A percentile compares a stretch with the other conserved stretches of the same genome.
phyloP scores from a whole-genome alignment of 345 rosid genomes.

The Cardamine resedifolia region DNA sequence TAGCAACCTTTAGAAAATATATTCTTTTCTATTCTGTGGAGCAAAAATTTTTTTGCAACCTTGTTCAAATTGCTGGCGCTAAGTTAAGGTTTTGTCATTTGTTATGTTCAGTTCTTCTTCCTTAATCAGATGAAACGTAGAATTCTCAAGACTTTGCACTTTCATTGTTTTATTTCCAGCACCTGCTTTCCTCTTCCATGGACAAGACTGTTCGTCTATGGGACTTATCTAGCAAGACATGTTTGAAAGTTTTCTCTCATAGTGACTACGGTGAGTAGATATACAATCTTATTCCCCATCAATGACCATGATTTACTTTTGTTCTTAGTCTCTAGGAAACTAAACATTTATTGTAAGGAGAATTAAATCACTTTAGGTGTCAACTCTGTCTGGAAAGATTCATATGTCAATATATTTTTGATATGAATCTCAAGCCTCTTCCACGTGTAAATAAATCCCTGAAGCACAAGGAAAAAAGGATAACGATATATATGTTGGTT shows the following conservation, averaged over 20 bases:
- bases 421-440: constrained; percentile 6
- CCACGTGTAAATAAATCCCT: neutral
- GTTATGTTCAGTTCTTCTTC: constrained; percentile 2
- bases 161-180: constrained; percentile 48
- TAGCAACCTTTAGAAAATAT: neutral
- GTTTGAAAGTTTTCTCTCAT: constrained; percentile 89
- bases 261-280: constrained; percentile 78
- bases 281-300: constrained; percentile 1
- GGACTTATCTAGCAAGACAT: constrained; percentile 80
- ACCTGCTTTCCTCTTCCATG: constrained; percentile 93
- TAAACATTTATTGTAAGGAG: neutral
- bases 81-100: neutral
- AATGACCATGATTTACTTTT: neutral
- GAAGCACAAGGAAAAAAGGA: neutral
- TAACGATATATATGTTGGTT: neutral
- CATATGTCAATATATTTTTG: neutral
- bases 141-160: constrained; percentile 10
- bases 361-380: neutral
- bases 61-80: constrained; percentile 7
- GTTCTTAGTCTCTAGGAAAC: constrained; percentile 9
- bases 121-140: neutral
- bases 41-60: neutral
- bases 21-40: neutral
- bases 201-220: constrained; percentile 97
- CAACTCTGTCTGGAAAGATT: constrained; percentile 14